These are phyloP conservation scores for Ceratocystis ficicola DNA, from an alignment of 2,329 filamentous ascomycete species.

Conservation along the genomic window DNA sequence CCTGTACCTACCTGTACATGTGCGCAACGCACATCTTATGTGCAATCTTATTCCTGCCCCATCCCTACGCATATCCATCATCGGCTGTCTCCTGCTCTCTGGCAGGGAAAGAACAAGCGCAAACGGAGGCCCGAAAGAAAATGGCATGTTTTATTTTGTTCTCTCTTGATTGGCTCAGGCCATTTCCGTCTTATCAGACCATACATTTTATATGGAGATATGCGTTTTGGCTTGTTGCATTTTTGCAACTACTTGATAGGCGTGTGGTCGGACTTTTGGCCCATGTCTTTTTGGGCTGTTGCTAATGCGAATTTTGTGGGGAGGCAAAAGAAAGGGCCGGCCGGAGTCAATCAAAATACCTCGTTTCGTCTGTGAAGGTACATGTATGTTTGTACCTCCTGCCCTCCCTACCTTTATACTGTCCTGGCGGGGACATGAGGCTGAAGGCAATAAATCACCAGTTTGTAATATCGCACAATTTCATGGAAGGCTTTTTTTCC, in stretches of 20 bases:
- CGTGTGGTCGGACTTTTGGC: conserved; percentile 5
- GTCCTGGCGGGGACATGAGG: not conserved
- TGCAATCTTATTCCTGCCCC: not conserved
- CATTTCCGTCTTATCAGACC: conserved; percentile 5
- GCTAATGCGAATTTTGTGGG: not conserved
- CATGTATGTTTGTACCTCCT: not conserved
- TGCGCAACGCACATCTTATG: not conserved
- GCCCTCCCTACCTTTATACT: not conserved
- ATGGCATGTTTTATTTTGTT: conserved; percentile 8
- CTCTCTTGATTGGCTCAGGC: conserved; percentile 4
- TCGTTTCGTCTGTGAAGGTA: not conserved
- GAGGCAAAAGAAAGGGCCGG: conserved; percentile 7
- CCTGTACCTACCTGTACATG: not conserved
- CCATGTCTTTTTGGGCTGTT: not conserved
- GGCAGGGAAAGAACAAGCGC: conserved; percentile 6
- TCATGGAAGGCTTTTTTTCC: not conserved
- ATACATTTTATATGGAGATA: conserved; percentile 9
- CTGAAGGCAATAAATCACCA: not conserved
- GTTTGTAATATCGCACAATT: not conserved
- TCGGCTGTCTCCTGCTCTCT: not conserved
- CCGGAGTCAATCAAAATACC: conserved; percentile 1
- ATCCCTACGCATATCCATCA: not conserved
- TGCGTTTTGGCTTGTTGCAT: not conserved
- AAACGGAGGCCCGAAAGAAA: conserved; percentile 2
- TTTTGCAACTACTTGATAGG: not conserved